Percentiles rank a stretch among this genome's conserved stretches.
Evolutionary conservation across 768 basidiomycete genomes (phyloP).

Genomic region (Leccinum rimulosum): DNA sequence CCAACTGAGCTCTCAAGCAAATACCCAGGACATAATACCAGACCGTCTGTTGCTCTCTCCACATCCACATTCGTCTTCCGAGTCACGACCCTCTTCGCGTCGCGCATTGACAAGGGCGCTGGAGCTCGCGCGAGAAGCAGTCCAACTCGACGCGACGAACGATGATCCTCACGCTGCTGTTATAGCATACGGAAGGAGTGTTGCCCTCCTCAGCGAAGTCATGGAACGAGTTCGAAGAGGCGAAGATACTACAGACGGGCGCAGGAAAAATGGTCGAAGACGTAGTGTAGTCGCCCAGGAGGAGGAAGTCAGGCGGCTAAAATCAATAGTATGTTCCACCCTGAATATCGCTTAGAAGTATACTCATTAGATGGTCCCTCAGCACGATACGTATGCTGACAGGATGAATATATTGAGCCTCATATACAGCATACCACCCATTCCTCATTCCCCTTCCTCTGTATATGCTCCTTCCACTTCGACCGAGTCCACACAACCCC

Average conservation of each 20-base stretch:
- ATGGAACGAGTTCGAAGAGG: slow-evolving; percentile 89
- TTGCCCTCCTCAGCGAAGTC: slow-evolving; percentile 83
- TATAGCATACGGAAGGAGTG: slow-evolving; percentile 84
- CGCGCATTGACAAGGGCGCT: slow-evolving; percentile 83
- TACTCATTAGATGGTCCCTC: slow-evolving; percentile 17
- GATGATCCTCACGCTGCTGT: slow-evolving; percentile 88
- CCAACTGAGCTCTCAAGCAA: slow-evolving; percentile 21
- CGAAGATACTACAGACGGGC: slow-evolving; percentile 74
- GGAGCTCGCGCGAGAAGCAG: slow-evolving; percentile 86
- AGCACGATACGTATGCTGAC: slow-evolving; percentile 96
- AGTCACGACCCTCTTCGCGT: slow-evolving; percentile 69
- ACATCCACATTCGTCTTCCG: slow-evolving; percentile 41
- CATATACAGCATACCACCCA: slow-evolving; percentile 82
- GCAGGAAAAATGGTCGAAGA: slow-evolving; percentile 57
- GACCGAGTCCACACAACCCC: slow-evolving; percentile 36
- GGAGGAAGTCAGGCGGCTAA: slow-evolving; percentile 82
- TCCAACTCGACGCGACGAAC: slow-evolving; percentile 82
- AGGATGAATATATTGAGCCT: slow-evolving; percentile 90
- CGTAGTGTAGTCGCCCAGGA: slow-evolving; percentile 86
- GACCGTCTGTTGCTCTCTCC: slow-evolving; percentile 46
- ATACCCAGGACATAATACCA: slow-evolving; percentile 39
- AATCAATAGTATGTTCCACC: slow-evolving; percentile 75
- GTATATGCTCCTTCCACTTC: slow-evolving; percentile 43
- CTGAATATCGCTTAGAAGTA: slow-evolving; percentile 6
- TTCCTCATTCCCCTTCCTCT: slow-evolving; percentile 61